Evolutionary conservation across 2,329 filamentous ascomycete species (phyloP).

Genomic region (Cyphellophora attinorum): DNA sequence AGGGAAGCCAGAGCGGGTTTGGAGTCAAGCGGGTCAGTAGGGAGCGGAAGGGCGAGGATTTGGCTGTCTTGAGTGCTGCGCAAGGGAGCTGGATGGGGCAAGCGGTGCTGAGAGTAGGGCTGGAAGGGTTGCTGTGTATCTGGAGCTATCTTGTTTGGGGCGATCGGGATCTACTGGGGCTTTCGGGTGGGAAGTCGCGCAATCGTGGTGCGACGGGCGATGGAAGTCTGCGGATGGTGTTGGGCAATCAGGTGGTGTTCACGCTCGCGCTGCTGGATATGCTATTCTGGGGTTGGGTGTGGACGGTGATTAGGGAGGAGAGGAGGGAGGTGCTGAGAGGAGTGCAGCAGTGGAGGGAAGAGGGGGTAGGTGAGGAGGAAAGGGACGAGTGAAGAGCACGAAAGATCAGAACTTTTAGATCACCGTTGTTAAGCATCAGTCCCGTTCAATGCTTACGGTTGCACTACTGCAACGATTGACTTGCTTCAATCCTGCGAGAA

Average conservation of each 20-base stretch:
- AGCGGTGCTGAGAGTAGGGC: slow-evolving; percentile 12
- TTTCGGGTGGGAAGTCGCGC: background rate
- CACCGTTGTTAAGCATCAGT: no score
- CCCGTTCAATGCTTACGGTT: no score
- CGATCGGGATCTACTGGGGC: background rate
- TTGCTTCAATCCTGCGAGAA: no score
- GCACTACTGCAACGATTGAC: no score
- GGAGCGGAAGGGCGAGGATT: slow-evolving; percentile 7
- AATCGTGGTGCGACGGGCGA: slow-evolving; percentile 1
- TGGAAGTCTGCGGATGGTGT: background rate
- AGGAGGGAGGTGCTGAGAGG: slow-evolving; percentile 10
- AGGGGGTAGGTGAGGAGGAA: slow-evolving; percentile 9
- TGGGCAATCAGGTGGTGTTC: slow-evolving; percentile 18
- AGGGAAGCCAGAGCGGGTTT: background rate
- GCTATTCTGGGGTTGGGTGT: slow-evolving; percentile 20
- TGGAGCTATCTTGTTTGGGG: slow-evolving; percentile 16
- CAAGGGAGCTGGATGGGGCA: slow-evolving; percentile 15
- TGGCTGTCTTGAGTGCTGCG: slow-evolving; percentile 11
- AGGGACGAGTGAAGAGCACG: slow-evolving; percentile 2
- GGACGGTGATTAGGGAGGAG: slow-evolving; percentile 18
- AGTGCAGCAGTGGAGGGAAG: slow-evolving; percentile 10
- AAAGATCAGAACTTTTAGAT: background rate
- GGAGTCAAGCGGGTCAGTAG: background rate
- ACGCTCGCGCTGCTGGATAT: slow-evolving; percentile 14
- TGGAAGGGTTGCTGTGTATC: slow-evolving; percentile 7